A percentile compares a stretch with the other conserved stretches of the same genome.
Conservation (phyloP, 331 rosid species). For the Saraca asoca region DNA sequence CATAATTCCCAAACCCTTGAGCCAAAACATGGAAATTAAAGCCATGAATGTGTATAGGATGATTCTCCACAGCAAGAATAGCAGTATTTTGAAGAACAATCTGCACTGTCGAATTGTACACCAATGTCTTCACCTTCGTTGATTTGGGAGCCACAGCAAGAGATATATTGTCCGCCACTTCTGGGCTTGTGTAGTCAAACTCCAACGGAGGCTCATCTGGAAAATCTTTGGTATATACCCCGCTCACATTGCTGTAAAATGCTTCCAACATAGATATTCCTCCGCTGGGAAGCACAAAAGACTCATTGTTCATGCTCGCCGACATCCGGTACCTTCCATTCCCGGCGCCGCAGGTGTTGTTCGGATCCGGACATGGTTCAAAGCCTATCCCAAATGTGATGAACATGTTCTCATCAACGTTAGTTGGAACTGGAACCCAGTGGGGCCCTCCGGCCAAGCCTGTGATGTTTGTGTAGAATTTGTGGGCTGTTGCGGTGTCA, state of each 20-base stretch:
- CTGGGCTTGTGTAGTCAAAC: constrained; percentile 46
- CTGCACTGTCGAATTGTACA: constrained; percentile 56
- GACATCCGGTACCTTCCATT: not conserved
- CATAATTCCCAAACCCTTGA: constrained; percentile 59
- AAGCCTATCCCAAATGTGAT: constrained; percentile 12
- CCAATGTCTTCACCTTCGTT: constrained; percentile 49
- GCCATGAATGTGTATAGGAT: constrained; percentile 64
- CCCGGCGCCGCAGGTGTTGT: not conserved
- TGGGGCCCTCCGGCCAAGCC: constrained; percentile 24
- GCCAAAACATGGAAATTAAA: constrained; percentile 59
- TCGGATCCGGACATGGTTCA: not conserved
- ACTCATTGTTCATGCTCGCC: constrained; percentile 66
- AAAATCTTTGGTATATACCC: constrained; percentile 51
- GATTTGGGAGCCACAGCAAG: constrained; percentile 43
- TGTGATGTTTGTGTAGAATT: constrained; percentile 1
- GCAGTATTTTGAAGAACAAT: constrained; percentile 55
- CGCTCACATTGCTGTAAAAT: constrained; percentile 8
- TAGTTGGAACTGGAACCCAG: constrained; percentile 27
- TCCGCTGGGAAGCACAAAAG: constrained; percentile 42
- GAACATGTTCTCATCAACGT: constrained; percentile 34
- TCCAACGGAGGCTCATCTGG: constrained; percentile 46
- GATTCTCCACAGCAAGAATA: constrained; percentile 39
- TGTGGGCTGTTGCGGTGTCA: constrained; percentile 26
- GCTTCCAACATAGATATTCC: constrained; percentile 56
- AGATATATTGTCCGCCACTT: accelerated